Conservation (phyloP, 1,284 basidiomycete genomes). For the Austroboletus novae-zelandiae region DNA sequence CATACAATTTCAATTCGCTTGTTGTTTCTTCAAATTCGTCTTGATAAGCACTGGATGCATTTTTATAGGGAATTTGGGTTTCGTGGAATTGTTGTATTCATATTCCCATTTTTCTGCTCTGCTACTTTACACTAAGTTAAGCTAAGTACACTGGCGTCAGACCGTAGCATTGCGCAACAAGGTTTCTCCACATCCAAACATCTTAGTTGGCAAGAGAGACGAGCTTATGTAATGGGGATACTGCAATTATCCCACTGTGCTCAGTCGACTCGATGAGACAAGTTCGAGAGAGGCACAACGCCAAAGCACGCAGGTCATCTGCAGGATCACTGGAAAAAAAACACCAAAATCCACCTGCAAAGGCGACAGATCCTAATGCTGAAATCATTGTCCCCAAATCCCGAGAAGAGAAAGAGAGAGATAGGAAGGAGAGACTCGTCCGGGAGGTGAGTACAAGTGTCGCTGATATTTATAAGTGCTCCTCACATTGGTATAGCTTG, state of each 20-base stretch:
- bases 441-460: conserved; percentile 51
- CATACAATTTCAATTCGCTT: conserved; percentile 67
- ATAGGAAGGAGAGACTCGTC: conserved; percentile 56
- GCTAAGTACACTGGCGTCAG: no score
- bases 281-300: conserved; percentile 48
- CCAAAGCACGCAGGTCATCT: conserved; percentile 60
- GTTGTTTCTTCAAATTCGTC: conserved; percentile 34
- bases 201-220: no score
- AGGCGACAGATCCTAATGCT: conserved; percentile 53
- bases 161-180: no score
- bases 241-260: no score
- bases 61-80: background rate
- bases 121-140: no score
- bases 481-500: conserved; percentile 37
- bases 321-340: conserved; percentile 56
- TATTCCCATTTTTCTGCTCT: background rate
- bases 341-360: conserved; percentile 19
- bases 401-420: conserved; percentile 58
- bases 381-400: conserved; percentile 57
- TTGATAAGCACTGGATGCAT: conserved; percentile 16
- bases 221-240: conserved; percentile 4
- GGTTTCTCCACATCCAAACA: no score
- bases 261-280: conserved; percentile 32
- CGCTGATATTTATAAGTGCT: background rate
- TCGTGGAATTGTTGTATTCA: background rate